Evolutionary conservation across 2,329 filamentous ascomycete genomes (phyloP).

Genomic region (Sclerotinia trifoliorum): DNA sequence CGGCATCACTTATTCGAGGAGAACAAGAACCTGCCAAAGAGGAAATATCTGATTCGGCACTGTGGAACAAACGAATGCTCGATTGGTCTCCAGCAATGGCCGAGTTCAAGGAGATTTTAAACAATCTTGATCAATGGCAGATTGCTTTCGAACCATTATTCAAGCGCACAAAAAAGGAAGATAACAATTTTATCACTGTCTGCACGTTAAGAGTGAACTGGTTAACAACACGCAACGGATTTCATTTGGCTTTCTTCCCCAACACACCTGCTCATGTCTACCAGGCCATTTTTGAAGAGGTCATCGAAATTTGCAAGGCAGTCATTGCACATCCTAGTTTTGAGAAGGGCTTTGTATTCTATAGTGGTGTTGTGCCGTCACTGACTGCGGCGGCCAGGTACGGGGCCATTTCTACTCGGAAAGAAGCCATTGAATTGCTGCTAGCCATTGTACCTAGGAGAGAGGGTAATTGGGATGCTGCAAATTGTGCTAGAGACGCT

Average conservation of each 20-base stretch:
- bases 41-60: not conserved
- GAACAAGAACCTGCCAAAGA: not conserved
- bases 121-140: constrained; percentile 17
- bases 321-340: constrained; percentile 6
- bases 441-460: constrained; percentile 18
- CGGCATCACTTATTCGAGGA: not conserved
- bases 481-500: constrained; percentile 1
- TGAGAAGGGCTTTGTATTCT: constrained; percentile 15
- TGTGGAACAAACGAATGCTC: constrained; percentile 14
- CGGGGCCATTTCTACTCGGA: not conserved
- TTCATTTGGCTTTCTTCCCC: constrained; percentile 11
- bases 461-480: constrained; percentile 20
- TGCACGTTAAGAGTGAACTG: not conserved
- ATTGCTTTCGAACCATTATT: constrained; percentile 12
- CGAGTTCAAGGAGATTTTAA: constrained; percentile 1
- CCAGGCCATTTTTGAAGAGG: constrained; percentile 2
- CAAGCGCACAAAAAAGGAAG: not conserved
- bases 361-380: constrained; percentile 9
- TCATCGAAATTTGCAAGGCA: constrained; percentile 1
- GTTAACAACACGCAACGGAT: constrained; percentile 6
- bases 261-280: constrained; percentile 1
- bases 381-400: constrained; percentile 2
- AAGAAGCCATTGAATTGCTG: constrained; percentile 9
- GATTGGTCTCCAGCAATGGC: not conserved
- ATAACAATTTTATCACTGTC: constrained; percentile 2